Conservation (phyloP, 441 rosid species). For the Jatropha podagrica region DNA sequence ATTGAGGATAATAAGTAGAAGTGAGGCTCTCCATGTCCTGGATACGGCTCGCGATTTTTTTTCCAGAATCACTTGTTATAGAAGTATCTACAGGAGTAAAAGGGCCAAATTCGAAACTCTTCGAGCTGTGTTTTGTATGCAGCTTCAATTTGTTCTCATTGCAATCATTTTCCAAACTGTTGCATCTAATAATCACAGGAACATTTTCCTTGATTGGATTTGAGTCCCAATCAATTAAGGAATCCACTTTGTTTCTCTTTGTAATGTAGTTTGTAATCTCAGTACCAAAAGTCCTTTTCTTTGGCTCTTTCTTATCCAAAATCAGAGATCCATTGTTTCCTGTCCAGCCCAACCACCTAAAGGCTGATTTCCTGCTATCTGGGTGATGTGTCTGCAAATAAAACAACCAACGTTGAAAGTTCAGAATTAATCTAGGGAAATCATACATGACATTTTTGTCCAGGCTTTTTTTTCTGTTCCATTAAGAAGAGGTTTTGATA, state of each 20-base stretch:
- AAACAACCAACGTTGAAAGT: constrained; percentile 11
- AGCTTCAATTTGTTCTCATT: constrained; percentile 28
- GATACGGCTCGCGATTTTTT: constrained; percentile 30
- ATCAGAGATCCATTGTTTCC: constrained; percentile 29
- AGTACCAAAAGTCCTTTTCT: constrained; percentile 62
- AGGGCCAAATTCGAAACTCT: constrained; percentile 57
- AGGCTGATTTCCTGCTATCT: constrained; percentile 72
- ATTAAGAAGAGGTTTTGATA: neutral
- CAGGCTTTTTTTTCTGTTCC: neutral
- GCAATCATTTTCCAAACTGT: constrained; percentile 22
- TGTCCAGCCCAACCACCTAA: constrained; percentile 78
- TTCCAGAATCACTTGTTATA: constrained; percentile 25
- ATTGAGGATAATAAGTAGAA: constrained; percentile 56
- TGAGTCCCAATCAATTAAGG: constrained; percentile 29
- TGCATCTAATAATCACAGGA: constrained; percentile 19
- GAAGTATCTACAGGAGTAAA: constrained; percentile 41
- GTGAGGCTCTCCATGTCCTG: constrained; percentile 60
- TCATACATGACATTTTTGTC: neutral
- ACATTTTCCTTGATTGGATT: constrained; percentile 33
- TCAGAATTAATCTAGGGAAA: constrained; percentile 12
- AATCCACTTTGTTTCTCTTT: constrained; percentile 47
- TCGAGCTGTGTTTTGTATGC: constrained; percentile 29
- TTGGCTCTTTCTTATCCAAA: constrained; percentile 39
- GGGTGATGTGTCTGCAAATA: constrained; percentile 67
- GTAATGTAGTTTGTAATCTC: constrained; percentile 52